Percentiles rank a stretch among this genome's conserved stretches.
Conservation (phyloP, 2,329 filamentous ascomycete genomes). For the Clarireedia homoeocarpa region DNA sequence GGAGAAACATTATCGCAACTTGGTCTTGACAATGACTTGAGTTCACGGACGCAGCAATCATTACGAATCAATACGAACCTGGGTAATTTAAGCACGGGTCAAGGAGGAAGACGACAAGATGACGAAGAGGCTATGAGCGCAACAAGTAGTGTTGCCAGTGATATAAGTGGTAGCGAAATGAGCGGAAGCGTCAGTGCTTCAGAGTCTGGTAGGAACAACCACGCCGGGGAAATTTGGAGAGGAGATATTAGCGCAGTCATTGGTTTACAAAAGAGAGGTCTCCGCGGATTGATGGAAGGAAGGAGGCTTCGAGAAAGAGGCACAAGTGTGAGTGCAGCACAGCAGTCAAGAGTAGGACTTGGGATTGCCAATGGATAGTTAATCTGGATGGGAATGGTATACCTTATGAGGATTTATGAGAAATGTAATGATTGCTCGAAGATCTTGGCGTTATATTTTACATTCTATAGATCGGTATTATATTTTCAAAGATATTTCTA, state of each 20-base stretch:
- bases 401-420: slow-evolving; percentile 10
- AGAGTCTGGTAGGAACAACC: slow-evolving; percentile 32
- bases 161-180: slow-evolving; percentile 23
- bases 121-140: slow-evolving; percentile 29
- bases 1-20: slow-evolving; percentile 15
- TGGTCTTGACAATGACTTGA: slow-evolving; percentile 16
- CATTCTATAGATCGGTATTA: neutral
- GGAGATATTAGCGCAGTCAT: slow-evolving; percentile 83
- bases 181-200: slow-evolving; percentile 31
- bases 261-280: slow-evolving; percentile 85
- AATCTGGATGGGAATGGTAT: neutral
- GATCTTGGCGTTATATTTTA: slow-evolving; percentile 4
- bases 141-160: slow-evolving; percentile 23
- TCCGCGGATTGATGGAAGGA: slow-evolving; percentile 92
- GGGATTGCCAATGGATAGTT: slow-evolving; percentile 37
- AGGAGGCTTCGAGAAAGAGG: slow-evolving; percentile 72
- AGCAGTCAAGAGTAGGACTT: slow-evolving; percentile 39
- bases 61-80: slow-evolving; percentile 45
- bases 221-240: slow-evolving; percentile 63
- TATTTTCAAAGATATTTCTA: neutral
- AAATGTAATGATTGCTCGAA: slow-evolving; percentile 7
- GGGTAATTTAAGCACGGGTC: slow-evolving; percentile 25
- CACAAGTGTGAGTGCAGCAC: slow-evolving; percentile 31
- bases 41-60: slow-evolving; percentile 23
- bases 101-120: slow-evolving; percentile 28